Base-by-base conservation (phyloP, 176 grass and related monocot genomes). In the Eleusine indica region DNA sequence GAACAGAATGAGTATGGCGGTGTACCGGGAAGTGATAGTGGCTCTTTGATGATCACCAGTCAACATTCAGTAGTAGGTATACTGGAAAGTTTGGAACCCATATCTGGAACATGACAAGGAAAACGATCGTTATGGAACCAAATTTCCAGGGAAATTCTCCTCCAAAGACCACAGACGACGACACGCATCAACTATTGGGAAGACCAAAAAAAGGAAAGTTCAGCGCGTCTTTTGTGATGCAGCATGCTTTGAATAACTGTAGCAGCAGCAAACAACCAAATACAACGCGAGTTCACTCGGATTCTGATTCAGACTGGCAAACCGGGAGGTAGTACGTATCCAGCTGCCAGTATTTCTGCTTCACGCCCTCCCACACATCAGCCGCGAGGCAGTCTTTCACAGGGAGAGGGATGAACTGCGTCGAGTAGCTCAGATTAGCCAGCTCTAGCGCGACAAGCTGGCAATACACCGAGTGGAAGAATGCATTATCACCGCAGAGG, bases 291-390 rank as follows among this genome's bases (percentile, higher is more conserved):
- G 22, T 86, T 35, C 29, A 37, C 75, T 87, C 89, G 1, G 89
- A 67, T 64, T 95, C 91, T 28, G 86, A 85, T 35, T 85, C 84
- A 9, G 85, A 78, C 72, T 94, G 96, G 78, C 91, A 92, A 30
- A 96, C 91, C 1, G 93, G 96, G 84, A 99, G 93, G 75, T 96
- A 81, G 70, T 96, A 99, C 0, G 93, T 96, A 53, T 99, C 96
- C 21, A 96, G 74, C 46, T 96, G 93, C 96, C 96, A 99, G 79
- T 99, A 99, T 70, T 94, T 94, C 52, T 92, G 96, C 73, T 80
- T 89, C 73, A 99, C 91, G 30, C 93, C 93, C 40, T 94, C 76
- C 96, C 93, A 99, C 15, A 94, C 67, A 4, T 99, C 81, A 41
- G 83, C 76, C 0, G 89, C 28, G 18, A 94, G 88, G 87, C 93